Evolutionary conservation across 2,329 filamentous ascomycete genomes (phyloP).

Genomic region (Setomelanomma holmii): DNA sequence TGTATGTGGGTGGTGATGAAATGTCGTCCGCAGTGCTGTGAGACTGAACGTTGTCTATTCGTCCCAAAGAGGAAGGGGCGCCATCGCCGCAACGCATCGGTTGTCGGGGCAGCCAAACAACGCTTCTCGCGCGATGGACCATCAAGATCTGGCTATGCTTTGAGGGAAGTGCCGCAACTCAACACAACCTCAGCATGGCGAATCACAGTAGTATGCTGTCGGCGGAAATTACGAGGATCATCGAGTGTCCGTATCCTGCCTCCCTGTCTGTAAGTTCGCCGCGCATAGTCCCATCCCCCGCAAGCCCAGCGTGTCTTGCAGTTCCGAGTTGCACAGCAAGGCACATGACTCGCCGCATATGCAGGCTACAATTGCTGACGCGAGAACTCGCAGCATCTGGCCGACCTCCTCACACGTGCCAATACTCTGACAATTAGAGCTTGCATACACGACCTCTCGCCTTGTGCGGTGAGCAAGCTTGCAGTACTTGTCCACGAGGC

Average conservation of each 20-base stretch:
- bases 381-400: constrained; percentile 41
- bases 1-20: not conserved
- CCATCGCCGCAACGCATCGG: constrained; percentile 11
- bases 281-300: constrained; percentile 14
- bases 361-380: constrained; percentile 32
- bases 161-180: constrained; percentile 6
- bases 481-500: constrained; percentile 54
- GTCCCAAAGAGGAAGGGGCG: constrained; percentile 17
- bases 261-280: constrained; percentile 55
- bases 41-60: constrained; percentile 1
- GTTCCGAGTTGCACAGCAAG: constrained; percentile 15
- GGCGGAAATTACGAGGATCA: constrained; percentile 55
- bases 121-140: constrained; percentile 3
- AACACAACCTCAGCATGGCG: constrained; percentile 21
- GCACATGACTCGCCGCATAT: constrained; percentile 32
- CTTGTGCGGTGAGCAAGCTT: constrained; percentile 58
- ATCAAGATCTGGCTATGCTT: constrained; percentile 6
- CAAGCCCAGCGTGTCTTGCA: constrained; percentile 10
- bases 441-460: constrained; percentile 56
- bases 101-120: constrained; percentile 27
- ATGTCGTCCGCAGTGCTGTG: not conserved
- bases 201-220: constrained; percentile 35
- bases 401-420: constrained; percentile 42
- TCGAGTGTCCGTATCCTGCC: constrained; percentile 59
- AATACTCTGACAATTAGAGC: constrained; percentile 47